Evolutionary conservation across 305 asterid genomes (phyloP).

Genomic region (Solanum hybrid): DNA sequence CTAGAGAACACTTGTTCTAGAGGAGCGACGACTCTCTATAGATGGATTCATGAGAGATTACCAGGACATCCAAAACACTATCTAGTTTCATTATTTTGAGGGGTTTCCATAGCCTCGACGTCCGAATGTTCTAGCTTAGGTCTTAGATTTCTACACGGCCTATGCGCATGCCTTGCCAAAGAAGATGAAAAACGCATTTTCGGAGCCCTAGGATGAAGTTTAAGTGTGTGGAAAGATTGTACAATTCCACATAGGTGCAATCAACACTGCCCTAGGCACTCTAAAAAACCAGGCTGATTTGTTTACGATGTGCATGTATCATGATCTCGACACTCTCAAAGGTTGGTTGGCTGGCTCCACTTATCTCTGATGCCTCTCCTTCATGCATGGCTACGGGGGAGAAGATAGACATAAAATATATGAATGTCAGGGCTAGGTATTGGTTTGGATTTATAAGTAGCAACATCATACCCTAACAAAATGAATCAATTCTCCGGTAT

Average conservation of each 20-base stretch:
- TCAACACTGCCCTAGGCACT: background rate
- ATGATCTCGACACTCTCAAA: background rate
- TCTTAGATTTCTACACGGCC: background rate
- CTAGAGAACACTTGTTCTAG: background rate
- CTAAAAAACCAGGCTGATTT: background rate
- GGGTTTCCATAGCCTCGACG: background rate
- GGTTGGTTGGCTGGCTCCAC: background rate
- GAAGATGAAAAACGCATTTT: too few species aligned
- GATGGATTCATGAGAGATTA: background rate
- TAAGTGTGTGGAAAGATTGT: background rate
- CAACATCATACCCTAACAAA: background rate
- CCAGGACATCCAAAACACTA: background rate
- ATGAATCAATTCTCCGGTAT: too few species aligned
- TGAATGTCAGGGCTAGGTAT: background rate
- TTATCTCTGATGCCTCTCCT: background rate
- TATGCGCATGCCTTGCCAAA: background rate
- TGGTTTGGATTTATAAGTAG: background rate
- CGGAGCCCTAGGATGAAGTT: background rate
- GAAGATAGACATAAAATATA: background rate
- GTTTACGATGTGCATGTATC: background rate
- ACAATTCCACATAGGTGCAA: background rate
- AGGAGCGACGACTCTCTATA: background rate
- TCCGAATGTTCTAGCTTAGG: background rate
- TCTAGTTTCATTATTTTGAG: background rate
- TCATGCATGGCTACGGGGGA: background rate